Percentiles rank a stretch among this genome's conserved stretches.
Conservation (phyloP, 495 filamentous ascomycete genomes). For the Glarea lozoyensis region DNA sequence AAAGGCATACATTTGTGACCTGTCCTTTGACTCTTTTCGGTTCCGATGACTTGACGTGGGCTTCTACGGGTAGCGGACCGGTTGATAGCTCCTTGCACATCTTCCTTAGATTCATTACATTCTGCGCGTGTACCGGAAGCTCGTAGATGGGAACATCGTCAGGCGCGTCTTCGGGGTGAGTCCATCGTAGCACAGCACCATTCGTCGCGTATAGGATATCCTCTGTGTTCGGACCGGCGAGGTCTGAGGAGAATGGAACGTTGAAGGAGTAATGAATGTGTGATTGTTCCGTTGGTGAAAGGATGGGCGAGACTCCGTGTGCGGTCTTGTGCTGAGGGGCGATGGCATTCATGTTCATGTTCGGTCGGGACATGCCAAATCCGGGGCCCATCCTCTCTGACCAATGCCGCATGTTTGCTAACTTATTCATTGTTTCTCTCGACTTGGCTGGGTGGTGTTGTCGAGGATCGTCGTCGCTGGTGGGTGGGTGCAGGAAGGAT, state of each 20-base stretch:
- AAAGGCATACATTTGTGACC: conserved; percentile 85
- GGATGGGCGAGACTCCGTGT: conserved; percentile 55
- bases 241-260: conserved; percentile 84
- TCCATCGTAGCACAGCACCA: conserved; percentile 79
- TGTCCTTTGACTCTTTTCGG: conserved; percentile 71
- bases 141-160: conserved; percentile 76
- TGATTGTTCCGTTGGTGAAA: conserved; percentile 56
- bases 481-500: neutral
- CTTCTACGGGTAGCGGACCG: conserved; percentile 63
- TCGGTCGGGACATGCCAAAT: conserved; percentile 63
- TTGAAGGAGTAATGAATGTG: conserved; percentile 78
- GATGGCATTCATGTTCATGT: conserved; percentile 49
- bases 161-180: conserved; percentile 75
- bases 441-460: no score
- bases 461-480: neutral
- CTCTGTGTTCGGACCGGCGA: conserved; percentile 81
- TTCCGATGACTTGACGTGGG: conserved; percentile 71
- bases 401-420: conserved; percentile 91
- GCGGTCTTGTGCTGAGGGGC: conserved; percentile 59
- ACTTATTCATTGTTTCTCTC: conserved; percentile 99
- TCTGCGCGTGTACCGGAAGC: conserved; percentile 78
- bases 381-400: conserved; percentile 81
- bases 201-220: conserved; percentile 85
- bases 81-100: conserved; percentile 69
- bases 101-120: conserved; percentile 65